phyloP scores from a whole-genome alignment of 129 eudicot species.

The Erigeron canadensis region DNA sequence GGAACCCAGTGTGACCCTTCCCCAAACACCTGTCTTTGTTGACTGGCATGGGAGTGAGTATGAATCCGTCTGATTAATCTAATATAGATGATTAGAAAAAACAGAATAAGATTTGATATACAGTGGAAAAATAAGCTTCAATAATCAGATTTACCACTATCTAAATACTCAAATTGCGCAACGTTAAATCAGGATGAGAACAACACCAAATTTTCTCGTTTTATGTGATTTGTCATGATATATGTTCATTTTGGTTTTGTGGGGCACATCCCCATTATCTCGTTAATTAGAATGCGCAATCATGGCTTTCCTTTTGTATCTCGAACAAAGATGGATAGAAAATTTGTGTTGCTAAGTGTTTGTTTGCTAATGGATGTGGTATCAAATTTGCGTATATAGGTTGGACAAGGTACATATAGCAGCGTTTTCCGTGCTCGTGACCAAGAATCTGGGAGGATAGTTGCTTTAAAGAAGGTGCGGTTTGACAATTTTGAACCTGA shows the following conservation, averaged over 20 bases:
- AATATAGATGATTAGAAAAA: too few relatives aligned
- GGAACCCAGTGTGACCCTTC: too few relatives aligned
- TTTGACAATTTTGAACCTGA: conserved; percentile 95
- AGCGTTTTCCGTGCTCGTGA: conserved; percentile 88
- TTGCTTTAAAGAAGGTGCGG: conserved; percentile 84
- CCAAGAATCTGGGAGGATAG: conserved; percentile 65
- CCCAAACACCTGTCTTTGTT: too few relatives aligned
- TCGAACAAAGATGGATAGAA: conserved; percentile 4
- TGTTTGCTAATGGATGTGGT: conserved; percentile 2
- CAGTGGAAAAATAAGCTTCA: too few relatives aligned
- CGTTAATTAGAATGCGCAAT: background rate
- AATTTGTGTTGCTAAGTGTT: conserved; percentile 4
- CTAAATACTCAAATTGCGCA: background rate
- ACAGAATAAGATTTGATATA: too few relatives aligned
- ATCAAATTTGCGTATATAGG: conserved; percentile 38
- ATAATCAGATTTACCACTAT: background rate
- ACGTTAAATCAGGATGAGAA: too few relatives aligned
- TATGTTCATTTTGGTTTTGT: background rate
- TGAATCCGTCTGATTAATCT: too few relatives aligned
- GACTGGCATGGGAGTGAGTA: too few relatives aligned
- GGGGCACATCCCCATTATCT: background rate
- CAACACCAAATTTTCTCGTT: background rate
- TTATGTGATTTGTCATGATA: too few relatives aligned
- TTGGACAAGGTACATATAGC: conserved; percentile 95
- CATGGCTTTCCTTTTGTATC: background rate